These are phyloP conservation scores for Prunus fruticosa DNA, from an alignment of 306 rosid genomes.

Conservation along the genomic window DNA sequence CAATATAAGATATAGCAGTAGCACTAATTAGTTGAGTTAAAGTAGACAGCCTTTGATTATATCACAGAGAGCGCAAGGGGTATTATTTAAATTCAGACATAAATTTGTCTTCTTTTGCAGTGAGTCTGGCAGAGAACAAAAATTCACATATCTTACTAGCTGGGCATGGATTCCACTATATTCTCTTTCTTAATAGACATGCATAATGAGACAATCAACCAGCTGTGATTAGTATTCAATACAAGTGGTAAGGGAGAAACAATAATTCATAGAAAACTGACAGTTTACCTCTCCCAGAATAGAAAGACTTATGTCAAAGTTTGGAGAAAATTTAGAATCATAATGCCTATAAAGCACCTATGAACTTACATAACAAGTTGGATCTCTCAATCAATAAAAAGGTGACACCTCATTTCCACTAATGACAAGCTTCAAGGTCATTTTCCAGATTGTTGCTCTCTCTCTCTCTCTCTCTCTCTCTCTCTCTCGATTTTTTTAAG, in stretches of 20 bases:
- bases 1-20: not conserved
- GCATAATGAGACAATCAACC: constrained; percentile 5
- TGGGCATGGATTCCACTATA: constrained; percentile 2
- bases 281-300: not conserved
- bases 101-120: not conserved
- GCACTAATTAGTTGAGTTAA: not conserved
- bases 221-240: not conserved
- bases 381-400: not conserved
- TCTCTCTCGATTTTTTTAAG: not conserved
- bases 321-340: not conserved
- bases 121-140: not conserved
- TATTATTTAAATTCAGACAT: not conserved
- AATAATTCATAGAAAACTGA: not conserved
- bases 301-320: not conserved
- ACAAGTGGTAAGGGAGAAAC: constrained; percentile 4
- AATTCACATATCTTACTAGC: not conserved
- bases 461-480: not conserved
- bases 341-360: not conserved
- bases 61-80: not conserved
- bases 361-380: not conserved
- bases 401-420: not conserved
- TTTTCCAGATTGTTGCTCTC: not conserved
- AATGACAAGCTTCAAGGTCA: not conserved
- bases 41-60: not conserved
- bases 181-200: not conserved